These are phyloP conservation scores for Infundibulicybe gibba DNA, from an alignment of 768 basidiomycete genomes.

Conservation along the genomic window DNA sequence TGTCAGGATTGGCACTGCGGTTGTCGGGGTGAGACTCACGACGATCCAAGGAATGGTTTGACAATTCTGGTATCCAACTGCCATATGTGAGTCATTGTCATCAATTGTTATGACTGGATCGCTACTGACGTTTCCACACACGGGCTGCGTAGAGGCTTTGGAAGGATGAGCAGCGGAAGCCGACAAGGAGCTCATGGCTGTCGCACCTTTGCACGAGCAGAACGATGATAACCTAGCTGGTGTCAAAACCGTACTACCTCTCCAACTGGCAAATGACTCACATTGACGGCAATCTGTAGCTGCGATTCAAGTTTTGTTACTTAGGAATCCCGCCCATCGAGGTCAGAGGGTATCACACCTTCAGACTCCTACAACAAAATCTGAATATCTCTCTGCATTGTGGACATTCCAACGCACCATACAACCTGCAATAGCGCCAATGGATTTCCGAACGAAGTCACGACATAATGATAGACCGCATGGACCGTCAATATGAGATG, in stretches of 20 bases:
- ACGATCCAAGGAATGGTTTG: constrained; percentile 15
- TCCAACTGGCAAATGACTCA: constrained; percentile 5
- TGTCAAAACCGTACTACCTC: not conserved
- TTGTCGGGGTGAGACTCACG: constrained; percentile 1
- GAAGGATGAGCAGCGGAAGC: not conserved
- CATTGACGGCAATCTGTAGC: constrained; percentile 21
- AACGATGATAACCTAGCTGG: constrained; percentile 18
- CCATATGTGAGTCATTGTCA: not conserved
- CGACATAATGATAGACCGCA: constrained; percentile 22
- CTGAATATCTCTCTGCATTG: not conserved
- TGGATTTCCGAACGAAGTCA: constrained; percentile 19
- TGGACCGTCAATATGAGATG: constrained; percentile 23
- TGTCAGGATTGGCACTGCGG: not conserved
- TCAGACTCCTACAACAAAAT: constrained; percentile 15
- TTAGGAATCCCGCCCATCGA: not conserved
- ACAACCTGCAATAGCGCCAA: constrained; percentile 7
- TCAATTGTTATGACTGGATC: not conserved
- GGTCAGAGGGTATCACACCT: constrained; percentile 9
- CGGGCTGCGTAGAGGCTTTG: constrained; percentile 21
- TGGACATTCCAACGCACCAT: constrained; percentile 5
- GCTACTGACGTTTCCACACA: constrained; percentile 24
- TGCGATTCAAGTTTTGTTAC: constrained; percentile 1
- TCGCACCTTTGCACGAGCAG: constrained; percentile 21
- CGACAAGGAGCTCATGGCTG: not conserved
- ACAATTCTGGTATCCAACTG: constrained; percentile 15